Percentiles rank a stretch among this genome's conserved stretches.
Evolutionary conservation across 768 basidiomycete species (phyloP).

Genomic region (Fomitopsis serialis): DNA sequence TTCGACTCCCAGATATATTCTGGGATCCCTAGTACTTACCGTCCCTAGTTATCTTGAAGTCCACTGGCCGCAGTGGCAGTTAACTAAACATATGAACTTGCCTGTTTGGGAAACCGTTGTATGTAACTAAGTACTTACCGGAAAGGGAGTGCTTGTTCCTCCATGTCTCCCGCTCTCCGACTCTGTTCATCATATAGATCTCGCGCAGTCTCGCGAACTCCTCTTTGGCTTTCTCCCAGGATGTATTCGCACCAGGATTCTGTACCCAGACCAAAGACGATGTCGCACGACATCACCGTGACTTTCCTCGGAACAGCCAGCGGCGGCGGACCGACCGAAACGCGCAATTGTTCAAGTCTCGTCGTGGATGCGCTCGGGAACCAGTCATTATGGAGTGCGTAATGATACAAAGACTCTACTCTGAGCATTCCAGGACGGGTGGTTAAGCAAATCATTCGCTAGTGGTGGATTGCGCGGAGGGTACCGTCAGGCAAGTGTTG

Average conservation of each 20-base stretch:
- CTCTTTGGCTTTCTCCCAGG: not conserved
- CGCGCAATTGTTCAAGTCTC: conserved; percentile 75
- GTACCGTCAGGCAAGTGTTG: conserved; percentile 65
- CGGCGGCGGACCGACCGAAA: conserved; percentile 68
- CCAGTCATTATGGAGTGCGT: conserved; percentile 64
- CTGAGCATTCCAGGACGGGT: not conserved
- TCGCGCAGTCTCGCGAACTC: too few species aligned
- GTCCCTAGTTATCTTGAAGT: too few species aligned
- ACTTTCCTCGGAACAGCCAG: conserved; percentile 75
- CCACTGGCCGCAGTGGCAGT: too few species aligned
- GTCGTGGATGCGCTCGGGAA: conserved; percentile 52
- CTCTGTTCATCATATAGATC: not conserved
- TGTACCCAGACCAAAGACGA: not conserved
- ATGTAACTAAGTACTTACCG: too few species aligned
- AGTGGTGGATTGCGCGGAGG: conserved; percentile 87
- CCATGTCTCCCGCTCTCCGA: not conserved
- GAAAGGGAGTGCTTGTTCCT: not conserved
- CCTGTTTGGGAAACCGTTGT: too few species aligned
- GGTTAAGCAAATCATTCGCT: not conserved
- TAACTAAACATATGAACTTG: not conserved
- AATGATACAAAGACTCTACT: not conserved
- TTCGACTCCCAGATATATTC: too few species aligned
- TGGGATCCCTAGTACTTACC: too few species aligned
- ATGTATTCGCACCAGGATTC: not conserved
- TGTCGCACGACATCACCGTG: conserved; percentile 41